These are phyloP conservation scores for Melastoma malabathricum DNA, from an alignment of 345 rosid genomes.

Conservation along the genomic window DNA sequence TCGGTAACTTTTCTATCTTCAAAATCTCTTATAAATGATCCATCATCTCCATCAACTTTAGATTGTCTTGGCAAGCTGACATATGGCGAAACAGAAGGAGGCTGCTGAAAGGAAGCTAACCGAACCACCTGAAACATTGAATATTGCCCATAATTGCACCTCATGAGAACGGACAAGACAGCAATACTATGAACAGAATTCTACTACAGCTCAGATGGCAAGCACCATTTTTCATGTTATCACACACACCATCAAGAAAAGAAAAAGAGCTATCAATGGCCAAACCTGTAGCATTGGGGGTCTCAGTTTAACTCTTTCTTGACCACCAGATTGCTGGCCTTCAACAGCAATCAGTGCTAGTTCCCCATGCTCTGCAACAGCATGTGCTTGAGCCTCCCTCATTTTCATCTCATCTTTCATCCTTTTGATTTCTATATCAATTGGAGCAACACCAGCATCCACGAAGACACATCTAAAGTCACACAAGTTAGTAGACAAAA, in stretches of 20 bases:
- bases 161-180: background rate
- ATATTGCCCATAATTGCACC: background rate
- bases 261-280: background rate
- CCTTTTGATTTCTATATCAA: slow-evolving; percentile 77
- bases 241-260: too few species aligned
- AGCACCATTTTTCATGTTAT: background rate
- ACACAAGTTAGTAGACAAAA: slow-evolving; percentile 5
- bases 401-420: slow-evolving; percentile 86
- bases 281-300: slow-evolving; percentile 93
- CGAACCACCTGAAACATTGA: slow-evolving; percentile 66
- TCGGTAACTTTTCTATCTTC: slow-evolving; percentile 75
- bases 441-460: slow-evolving; percentile 86
- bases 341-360: slow-evolving; percentile 85
- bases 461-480: slow-evolving; percentile 79
- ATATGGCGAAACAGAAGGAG: slow-evolving; percentile 93
- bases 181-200: background rate
- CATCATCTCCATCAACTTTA: slow-evolving; percentile 66
- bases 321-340: slow-evolving; percentile 41
- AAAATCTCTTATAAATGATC: slow-evolving; percentile 30
- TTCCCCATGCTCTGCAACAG: slow-evolving; percentile 90
- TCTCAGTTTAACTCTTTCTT: slow-evolving; percentile 66
- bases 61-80: slow-evolving; percentile 68
- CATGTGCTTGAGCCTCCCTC: slow-evolving; percentile 83
- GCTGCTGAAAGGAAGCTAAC: slow-evolving; percentile 92
- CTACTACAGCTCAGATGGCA: too few species aligned